These are phyloP conservation scores for Aureobasidium sp. DNA, from an alignment of 2,329 filamentous ascomycete genomes.

Conservation along the genomic window DNA sequence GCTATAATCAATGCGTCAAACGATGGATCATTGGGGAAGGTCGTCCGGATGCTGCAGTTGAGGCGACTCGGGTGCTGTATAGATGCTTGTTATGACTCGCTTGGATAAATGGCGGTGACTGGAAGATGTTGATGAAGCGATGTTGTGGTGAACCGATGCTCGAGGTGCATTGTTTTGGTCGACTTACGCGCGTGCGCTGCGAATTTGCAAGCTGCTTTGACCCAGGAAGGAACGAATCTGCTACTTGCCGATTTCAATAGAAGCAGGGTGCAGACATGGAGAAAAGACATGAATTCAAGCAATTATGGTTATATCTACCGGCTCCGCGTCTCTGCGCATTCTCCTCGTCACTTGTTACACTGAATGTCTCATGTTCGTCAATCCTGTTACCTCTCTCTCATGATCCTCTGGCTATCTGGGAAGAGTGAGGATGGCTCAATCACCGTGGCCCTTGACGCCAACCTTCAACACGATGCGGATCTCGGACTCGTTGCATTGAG, in stretches of 20 bases:
- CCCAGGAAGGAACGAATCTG: not conserved
- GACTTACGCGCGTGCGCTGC: not conserved
- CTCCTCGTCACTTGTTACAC: not conserved
- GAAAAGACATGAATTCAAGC: not conserved
- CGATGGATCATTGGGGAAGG: no score
- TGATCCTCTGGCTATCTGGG: not conserved
- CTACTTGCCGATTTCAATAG: not conserved
- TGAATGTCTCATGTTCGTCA: not conserved
- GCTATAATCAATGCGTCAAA: not conserved
- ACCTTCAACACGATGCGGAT: not conserved
- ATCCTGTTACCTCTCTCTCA: not conserved
- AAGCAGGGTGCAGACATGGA: no score
- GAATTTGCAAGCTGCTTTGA: not conserved
- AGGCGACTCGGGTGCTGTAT: not conserved
- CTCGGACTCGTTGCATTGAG: not conserved
- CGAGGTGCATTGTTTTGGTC: not conserved
- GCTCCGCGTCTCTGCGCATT: not conserved
- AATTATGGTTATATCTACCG: not conserved
- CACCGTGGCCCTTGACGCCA: not conserved
- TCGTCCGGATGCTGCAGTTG: not conserved
- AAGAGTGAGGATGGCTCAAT: not conserved
- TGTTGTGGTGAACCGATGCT: not conserved
- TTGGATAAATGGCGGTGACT: no score
- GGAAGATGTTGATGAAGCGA: no score
- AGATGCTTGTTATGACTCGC: no score